Conservation (phyloP, 148 eudicot species). For the Dianthus caryophyllus region DNA sequence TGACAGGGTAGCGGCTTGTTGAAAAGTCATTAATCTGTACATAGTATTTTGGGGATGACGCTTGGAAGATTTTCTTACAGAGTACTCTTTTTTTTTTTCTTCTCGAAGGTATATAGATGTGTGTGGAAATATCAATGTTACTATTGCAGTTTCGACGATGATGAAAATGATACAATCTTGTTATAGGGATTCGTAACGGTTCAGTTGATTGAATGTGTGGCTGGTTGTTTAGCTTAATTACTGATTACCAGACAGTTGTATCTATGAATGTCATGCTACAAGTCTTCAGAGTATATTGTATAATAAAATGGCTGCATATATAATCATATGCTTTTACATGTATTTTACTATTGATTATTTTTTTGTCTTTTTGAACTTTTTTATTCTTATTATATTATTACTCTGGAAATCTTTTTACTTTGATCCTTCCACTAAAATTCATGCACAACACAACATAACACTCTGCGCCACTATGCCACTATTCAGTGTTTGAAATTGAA, state of each 20-base stretch:
- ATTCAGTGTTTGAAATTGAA: too few species aligned
- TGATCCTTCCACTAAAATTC: too few species aligned
- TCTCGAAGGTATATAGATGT: constrained; percentile 24
- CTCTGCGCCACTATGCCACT: too few species aligned
- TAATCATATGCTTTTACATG: background rate
- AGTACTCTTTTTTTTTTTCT: constrained; percentile 7
- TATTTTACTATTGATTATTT: background rate
- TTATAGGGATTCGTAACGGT: background rate
- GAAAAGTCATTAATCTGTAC: constrained; percentile 28
- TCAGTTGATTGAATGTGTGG: constrained; percentile 6
- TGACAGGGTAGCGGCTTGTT: constrained; percentile 23
- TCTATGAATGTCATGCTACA: background rate
- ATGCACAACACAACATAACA: too few species aligned
- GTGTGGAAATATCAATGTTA: constrained; percentile 19
- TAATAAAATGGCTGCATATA: constrained; percentile 12
- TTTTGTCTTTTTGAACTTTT: too few species aligned
- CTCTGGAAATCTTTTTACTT: too few species aligned
- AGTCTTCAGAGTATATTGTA: constrained; percentile 11
- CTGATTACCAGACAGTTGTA: constrained; percentile 15
- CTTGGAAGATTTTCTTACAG: constrained; percentile 11
- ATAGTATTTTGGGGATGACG: constrained; percentile 26
- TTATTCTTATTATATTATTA: too few species aligned
- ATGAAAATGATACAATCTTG: background rate
- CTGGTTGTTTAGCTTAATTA: constrained; percentile 2
- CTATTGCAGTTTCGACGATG: constrained; percentile 9